Percentiles rank a stretch among this genome's conserved stretches.
Evolutionary conservation across 768 basidiomycete genomes (phyloP).

Genomic region (Boletus rubropictus): DNA sequence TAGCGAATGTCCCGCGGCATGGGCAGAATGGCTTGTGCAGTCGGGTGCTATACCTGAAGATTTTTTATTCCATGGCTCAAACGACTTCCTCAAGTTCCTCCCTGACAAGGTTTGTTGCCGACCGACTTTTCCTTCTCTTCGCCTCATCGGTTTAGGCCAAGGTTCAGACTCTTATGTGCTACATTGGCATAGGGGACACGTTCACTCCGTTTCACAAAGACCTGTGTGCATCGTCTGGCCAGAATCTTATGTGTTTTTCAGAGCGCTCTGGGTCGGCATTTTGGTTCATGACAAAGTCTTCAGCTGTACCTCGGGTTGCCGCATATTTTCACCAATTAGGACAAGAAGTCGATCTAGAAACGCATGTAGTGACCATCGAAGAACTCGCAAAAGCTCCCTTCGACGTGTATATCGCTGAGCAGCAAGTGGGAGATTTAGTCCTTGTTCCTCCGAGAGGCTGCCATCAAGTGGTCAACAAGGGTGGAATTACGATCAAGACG

Average conservation of each 20-base stretch:
- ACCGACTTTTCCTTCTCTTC: not conserved
- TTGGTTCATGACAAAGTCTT: conserved; percentile 80
- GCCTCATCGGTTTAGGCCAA: conserved; percentile 37
- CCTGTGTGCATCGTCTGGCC: conserved; percentile 76
- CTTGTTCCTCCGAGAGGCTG: conserved; percentile 76
- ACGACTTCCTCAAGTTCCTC: conserved; percentile 56
- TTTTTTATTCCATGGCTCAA: conserved; percentile 46
- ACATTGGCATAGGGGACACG: conserved; percentile 75
- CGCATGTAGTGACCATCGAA: conserved; percentile 54
- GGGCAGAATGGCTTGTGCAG: conserved; percentile 56
- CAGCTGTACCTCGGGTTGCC: conserved; percentile 48
- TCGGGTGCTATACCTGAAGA: conserved; percentile 44
- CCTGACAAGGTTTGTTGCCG: conserved; percentile 42
- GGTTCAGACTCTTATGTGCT: conserved; percentile 82
- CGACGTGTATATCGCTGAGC: conserved; percentile 63
- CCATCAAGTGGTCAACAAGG: conserved; percentile 78
- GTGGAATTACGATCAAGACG: conserved; percentile 77
- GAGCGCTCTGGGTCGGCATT: conserved; percentile 67
- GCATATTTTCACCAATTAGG: conserved; percentile 50
- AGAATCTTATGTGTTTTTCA: conserved; percentile 82
- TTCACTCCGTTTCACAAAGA: conserved; percentile 85
- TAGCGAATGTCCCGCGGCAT: conserved; percentile 57
- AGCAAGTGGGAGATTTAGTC: conserved; percentile 71
- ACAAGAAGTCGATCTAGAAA: conserved; percentile 62
- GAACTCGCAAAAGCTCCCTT: conserved; percentile 65